Percentiles rank a stretch among this genome's conserved stretches.
phyloP scores from a whole-genome alignment of 2,329 filamentous ascomycete species.

The Periconia sp. region DNA sequence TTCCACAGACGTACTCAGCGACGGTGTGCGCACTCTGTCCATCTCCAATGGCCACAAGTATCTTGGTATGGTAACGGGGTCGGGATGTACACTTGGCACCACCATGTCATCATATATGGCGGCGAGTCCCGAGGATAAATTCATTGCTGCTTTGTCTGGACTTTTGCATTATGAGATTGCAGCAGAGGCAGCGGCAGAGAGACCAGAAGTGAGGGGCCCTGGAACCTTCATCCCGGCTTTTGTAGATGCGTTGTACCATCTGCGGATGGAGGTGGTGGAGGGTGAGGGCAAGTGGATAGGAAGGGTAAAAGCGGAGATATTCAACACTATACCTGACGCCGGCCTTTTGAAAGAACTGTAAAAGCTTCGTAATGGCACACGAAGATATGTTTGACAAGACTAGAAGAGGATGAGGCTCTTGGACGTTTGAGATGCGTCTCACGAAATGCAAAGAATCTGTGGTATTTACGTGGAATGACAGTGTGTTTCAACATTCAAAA shows the following conservation, averaged over 20 bases:
- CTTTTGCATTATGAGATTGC: constrained; percentile 80
- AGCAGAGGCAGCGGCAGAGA: constrained; percentile 68
- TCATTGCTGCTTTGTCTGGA: constrained; percentile 76
- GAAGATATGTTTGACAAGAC: too few species aligned
- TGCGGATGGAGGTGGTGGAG: constrained; percentile 18
- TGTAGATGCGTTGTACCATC: constrained; percentile 69
- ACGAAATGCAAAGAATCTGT: too few species aligned
- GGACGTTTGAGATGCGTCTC: too few species aligned
- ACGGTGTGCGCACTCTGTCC: constrained; percentile 70
- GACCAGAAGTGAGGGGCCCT: constrained; percentile 73
- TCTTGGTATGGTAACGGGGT: constrained; percentile 73
- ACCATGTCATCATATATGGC: constrained; percentile 78
- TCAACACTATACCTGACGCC: constrained; percentile 26
- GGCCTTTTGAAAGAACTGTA: constrained; percentile 24
- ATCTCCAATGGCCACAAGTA: constrained; percentile 79
- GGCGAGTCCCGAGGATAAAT: constrained; percentile 28
- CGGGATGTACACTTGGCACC: constrained; percentile 84
- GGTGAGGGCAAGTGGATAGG: constrained; percentile 13
- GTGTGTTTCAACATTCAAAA: too few species aligned
- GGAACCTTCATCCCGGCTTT: constrained; percentile 88
- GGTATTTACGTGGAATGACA: too few species aligned
- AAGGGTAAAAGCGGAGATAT: constrained; percentile 20
- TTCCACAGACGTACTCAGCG: constrained; percentile 75
- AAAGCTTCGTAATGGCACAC: too few species aligned
- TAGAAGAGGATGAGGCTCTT: too few species aligned